phyloP scores from a whole-genome alignment of 768 basidiomycete species.

The Kwoniella botswanensis region DNA sequence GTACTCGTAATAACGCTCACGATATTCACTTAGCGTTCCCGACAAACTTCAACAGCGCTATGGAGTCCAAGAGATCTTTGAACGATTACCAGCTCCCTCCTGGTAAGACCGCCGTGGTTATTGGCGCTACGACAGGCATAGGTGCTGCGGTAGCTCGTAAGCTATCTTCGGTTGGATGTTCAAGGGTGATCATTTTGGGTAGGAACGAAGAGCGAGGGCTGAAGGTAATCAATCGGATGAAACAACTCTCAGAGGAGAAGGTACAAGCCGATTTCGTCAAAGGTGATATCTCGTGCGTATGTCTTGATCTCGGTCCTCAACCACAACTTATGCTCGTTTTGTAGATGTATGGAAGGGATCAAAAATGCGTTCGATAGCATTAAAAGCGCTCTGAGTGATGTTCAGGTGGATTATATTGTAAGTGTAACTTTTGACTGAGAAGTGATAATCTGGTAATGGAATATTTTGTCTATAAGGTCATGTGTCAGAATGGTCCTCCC shows the following conservation, averaged over 20 bases:
- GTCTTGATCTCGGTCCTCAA: neutral
- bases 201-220: neutral
- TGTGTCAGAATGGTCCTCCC: slow-evolving; percentile 29
- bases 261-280: slow-evolving; percentile 8
- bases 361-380: slow-evolving; percentile 18
- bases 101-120: slow-evolving; percentile 6
- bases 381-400: neutral
- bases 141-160: slow-evolving; percentile 16
- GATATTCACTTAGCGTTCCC: no score
- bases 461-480: slow-evolving; percentile 8
- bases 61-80: neutral
- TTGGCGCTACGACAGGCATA: slow-evolving; percentile 27
- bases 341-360: slow-evolving; percentile 25
- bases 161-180: slow-evolving; percentile 20
- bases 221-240: slow-evolving; percentile 1
- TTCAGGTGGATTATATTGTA: slow-evolving; percentile 32
- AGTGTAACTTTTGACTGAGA: neutral
- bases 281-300: slow-evolving; percentile 7
- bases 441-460: neutral
- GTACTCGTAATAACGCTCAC: no score
- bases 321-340: neutral
- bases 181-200: slow-evolving; percentile 20
- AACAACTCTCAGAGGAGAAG: neutral
- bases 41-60: no score
- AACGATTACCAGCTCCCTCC: neutral